Conservation (phyloP, 1,284 basidiomycete species). For the Schizophyllum commune region DNA sequence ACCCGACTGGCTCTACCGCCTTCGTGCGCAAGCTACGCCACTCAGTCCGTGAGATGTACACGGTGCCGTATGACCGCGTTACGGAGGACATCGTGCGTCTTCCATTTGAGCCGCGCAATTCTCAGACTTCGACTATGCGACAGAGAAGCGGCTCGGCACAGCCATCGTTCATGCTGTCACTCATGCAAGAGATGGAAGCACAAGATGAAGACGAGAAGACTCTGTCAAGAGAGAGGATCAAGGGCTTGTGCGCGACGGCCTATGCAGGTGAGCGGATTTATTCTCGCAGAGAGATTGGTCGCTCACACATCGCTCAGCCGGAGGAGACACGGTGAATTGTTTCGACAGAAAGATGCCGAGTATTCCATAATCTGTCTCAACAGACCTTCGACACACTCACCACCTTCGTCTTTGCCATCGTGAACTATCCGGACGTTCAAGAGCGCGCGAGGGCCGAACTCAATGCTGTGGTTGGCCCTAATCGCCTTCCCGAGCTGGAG, state of each 20-base stretch:
- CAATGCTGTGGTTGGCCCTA: constrained; percentile 27
- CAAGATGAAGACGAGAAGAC: not conserved
- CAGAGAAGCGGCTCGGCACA: not conserved
- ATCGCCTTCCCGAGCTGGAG: constrained; percentile 31
- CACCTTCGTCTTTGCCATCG: constrained; percentile 1
- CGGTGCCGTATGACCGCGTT: not conserved
- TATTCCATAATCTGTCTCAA: too few relatives aligned
- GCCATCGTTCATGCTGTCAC: not conserved
- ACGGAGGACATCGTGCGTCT: not conserved
- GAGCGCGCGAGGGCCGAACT: constrained; percentile 32
- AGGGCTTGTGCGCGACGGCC: not conserved
- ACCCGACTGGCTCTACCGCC: not conserved
- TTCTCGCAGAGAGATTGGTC: too few relatives aligned
- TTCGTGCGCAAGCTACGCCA: not conserved
- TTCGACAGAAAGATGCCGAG: too few relatives aligned
- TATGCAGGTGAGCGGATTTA: not conserved
- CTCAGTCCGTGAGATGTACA: not conserved
- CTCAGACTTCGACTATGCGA: too few relatives aligned
- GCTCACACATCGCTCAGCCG: too few relatives aligned
- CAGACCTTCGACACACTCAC: not conserved
- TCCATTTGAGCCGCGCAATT: too few relatives aligned
- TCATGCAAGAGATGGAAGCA: not conserved
- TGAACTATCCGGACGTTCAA: constrained; percentile 28
- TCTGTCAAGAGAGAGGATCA: not conserved
- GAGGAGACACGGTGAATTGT: not conserved